phyloP scores from a whole-genome alignment of 495 filamentous ascomycete species.

The Sabuloglossum arenarium region DNA sequence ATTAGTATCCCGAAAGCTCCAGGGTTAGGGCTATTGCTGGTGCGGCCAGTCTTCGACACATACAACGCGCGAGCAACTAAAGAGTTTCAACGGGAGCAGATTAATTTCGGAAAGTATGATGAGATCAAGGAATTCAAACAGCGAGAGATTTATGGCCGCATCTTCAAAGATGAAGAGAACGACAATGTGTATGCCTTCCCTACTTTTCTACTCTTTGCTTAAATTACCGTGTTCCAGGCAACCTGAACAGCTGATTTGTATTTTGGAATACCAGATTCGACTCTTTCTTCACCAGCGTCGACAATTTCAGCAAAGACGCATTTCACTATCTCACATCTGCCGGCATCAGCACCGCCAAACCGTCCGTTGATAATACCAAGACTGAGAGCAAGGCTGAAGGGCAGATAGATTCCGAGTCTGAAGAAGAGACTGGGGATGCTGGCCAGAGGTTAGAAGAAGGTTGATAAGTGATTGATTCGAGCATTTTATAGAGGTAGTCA shows the following conservation, averaged over 20 bases:
- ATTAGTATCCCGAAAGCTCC: slow-evolving; percentile 88
- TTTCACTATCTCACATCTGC: slow-evolving; percentile 60
- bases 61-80: slow-evolving; percentile 48
- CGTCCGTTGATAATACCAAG: slow-evolving; percentile 5
- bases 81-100: slow-evolving; percentile 31
- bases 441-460: background rate
- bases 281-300: slow-evolving; percentile 66
- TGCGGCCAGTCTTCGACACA: slow-evolving; percentile 69
- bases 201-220: background rate
- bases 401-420: slow-evolving; percentile 1
- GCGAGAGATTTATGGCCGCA: slow-evolving; percentile 73
- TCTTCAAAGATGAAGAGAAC: slow-evolving; percentile 74
- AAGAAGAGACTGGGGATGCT: background rate
- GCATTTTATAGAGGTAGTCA: background rate
- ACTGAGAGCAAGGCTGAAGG: background rate
- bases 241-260: background rate
- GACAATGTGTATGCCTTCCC: slow-evolving; percentile 39
- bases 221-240: slow-evolving; percentile 1
- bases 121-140: slow-evolving; percentile 82
- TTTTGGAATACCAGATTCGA: slow-evolving; percentile 30
- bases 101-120: slow-evolving; percentile 60
- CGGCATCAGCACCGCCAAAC: slow-evolving; percentile 26
- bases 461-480: background rate
- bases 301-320: slow-evolving; percentile 47
- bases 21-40: slow-evolving; percentile 66